Percentiles rank a stretch among this genome's conserved stretches.
Evolutionary conservation across 371 early-diverging fungal species (phyloP).

Genomic region (Dichotomocladium elegans): DNA sequence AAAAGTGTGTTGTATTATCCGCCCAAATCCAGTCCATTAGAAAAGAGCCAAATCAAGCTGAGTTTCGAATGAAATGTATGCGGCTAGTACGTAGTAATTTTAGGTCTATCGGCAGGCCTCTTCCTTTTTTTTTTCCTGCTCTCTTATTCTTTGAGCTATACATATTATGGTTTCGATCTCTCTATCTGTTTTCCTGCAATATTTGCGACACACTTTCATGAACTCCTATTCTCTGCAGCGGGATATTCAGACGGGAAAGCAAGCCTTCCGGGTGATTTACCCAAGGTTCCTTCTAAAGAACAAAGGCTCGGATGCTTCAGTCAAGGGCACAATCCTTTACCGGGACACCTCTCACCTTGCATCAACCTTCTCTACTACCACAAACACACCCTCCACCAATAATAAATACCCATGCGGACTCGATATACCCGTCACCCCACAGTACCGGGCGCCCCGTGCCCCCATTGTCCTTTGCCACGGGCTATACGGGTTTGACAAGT

Average conservation of each 20-base stretch:
- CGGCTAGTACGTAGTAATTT: too few species aligned
- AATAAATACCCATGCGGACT: slow-evolving; percentile 5
- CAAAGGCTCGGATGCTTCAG: too few species aligned
- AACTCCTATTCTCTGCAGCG: too few species aligned
- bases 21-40: too few species aligned
- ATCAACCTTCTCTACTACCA: not conserved
- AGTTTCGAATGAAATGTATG: too few species aligned
- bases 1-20: too few species aligned
- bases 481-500: slow-evolving; percentile 85
- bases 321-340: not conserved
- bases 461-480: slow-evolving; percentile 92
- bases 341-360: not conserved
- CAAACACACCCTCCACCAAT: not conserved
- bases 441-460: slow-evolving; percentile 71
- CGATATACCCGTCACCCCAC: slow-evolving; percentile 53
- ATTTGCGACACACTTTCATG: not conserved
- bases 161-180: not conserved
- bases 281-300: slow-evolving; percentile 7
- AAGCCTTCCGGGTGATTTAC: slow-evolving; percentile 2
- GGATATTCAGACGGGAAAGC: too few species aligned
- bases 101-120: too few species aligned
- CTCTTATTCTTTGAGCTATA: not conserved
- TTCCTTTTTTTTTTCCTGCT: not conserved
- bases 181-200: not conserved
- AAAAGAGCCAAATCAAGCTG: too few species aligned